A percentile compares a stretch with the other conserved stretches of the same genome.
Evolutionary conservation across 345 rosid species (phyloP).

Genomic region (Zanthoxylum bungeanum): DNA sequence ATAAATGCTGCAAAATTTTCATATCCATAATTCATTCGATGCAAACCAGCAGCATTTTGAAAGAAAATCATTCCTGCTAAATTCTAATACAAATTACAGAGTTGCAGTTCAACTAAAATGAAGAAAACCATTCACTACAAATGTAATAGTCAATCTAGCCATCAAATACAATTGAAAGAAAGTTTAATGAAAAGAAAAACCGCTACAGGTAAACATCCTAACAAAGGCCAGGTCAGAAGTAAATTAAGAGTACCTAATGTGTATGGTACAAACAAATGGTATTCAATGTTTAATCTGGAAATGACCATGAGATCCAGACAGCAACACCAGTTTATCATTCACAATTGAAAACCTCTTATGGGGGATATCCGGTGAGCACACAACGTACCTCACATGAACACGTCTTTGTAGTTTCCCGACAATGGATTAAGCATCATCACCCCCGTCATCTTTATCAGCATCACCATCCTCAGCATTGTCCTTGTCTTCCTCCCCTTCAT

Average conservation of each 20-base stretch:
- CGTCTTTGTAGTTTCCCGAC: conserved; percentile 1
- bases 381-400: conserved; percentile 18
- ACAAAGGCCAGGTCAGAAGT: conserved; percentile 23
- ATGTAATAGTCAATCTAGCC: conserved; percentile 5
- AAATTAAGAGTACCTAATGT: conserved; percentile 22
- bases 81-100: too few relatives aligned
- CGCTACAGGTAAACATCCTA: conserved; percentile 15
- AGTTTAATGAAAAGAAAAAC: neutral
- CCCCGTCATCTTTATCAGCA: conserved; percentile 43
- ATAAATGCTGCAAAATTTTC: conserved; percentile 1
- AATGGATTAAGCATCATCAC: conserved; percentile 37
- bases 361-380: conserved; percentile 4
- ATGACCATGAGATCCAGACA: conserved; percentile 14
- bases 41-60: conserved; percentile 2
- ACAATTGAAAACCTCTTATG: conserved; percentile 8
- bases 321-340: conserved; percentile 15
- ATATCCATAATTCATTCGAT: neutral
- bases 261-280: conserved; percentile 38
- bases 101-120: conserved; percentile 7
- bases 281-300: conserved; percentile 18
- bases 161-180: conserved; percentile 21
- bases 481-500: conserved; percentile 57
- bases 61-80: neutral
- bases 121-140: conserved; percentile 20
- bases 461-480: conserved; percentile 44